A percentile compares a stretch with the other conserved stretches of the same genome.
These are phyloP conservation scores for Trichopus zeylanicus DNA, from an alignment of 116 monocot genomes.

Conservation along the genomic window DNA sequence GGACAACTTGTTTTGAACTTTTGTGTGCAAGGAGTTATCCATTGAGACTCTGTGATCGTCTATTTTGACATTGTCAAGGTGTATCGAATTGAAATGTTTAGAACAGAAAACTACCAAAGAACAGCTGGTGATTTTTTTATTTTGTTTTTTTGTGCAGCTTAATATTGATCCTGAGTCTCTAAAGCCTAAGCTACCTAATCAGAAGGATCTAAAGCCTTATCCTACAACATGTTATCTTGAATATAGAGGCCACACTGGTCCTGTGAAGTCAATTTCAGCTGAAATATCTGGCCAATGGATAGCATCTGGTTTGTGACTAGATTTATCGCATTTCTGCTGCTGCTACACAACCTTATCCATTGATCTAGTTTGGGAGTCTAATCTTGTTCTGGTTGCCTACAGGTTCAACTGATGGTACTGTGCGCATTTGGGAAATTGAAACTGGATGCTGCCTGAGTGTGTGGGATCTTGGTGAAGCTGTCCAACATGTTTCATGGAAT, in stretches of 20 bases:
- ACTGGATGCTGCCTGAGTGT: constrained; percentile 72
- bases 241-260: constrained; percentile 77
- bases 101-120: not conserved
- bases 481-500: constrained; percentile 83
- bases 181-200: constrained; percentile 83
- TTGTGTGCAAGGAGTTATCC: too few species aligned
- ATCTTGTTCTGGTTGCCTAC: constrained; percentile 1
- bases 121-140: too few species aligned
- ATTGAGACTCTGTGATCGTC: too few species aligned
- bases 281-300: constrained; percentile 79
- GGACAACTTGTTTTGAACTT: too few species aligned
- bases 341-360: too few species aligned
- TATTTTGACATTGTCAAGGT: too few species aligned
- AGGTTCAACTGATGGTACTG: constrained; percentile 91
- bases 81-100: too few species aligned
- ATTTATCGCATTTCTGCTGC: not conserved
- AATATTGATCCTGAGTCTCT: constrained; percentile 96
- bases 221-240: constrained; percentile 87
- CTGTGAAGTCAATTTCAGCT: constrained; percentile 76
- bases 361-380: not conserved
- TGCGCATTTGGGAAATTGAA: constrained; percentile 92
- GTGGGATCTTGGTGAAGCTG: constrained; percentile 75
- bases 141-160: constrained; percentile 40
- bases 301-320: constrained; percentile 65
- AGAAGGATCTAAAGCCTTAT: constrained; percentile 90